Base-by-base conservation (phyloP, 441 rosid species). In the Gossypium davidsonii region DNA sequence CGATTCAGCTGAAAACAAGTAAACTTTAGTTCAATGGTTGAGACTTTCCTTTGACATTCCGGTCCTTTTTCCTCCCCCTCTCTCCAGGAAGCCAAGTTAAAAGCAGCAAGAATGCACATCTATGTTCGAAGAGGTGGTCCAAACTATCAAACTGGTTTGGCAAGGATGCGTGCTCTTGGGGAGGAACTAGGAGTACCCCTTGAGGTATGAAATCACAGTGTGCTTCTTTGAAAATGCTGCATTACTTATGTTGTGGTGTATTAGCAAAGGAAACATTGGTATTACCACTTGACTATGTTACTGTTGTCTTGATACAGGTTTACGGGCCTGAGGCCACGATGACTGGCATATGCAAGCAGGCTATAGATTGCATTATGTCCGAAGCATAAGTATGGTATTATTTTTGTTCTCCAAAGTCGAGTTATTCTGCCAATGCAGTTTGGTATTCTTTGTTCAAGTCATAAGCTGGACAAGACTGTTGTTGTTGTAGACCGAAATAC, bases 41-140 rank as follows among this genome's bases (percentile, higher is more conserved):
- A 3, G 21, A 73, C 31, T 70, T 34, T 69, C 73, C 70, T 70
- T 63, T 44, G 53, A 58, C 48, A 37, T 2, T 5, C 20, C 39
- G 53, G 4, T 72, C 59, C 58, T 53, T 18, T 77, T 12, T 67
- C 4, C 6, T 70, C n/a, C 58, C 51, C 51, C 37, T 64, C 55
- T 4, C 55, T 42, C 14, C 53, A 93, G 97, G 93, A 93, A 85
- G 82, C 94, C 72, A 91, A 86, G 76, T 71, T 91, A 79, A 90
- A 93, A 80, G 92, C 97, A n/a, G 82, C 94, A 62, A 90, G 98
- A 77, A 93, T 95, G 96, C 86, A 93, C 83, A 77, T 91, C 17
- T 93, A 81, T 59, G 98, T 91, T 73, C 87, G 97, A 78, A 90
- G 97, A 85, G 97, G 98, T 44, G 93, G 98, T 66, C 97, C 97